phyloP scores from a whole-genome alignment of 2,329 filamentous ascomycete genomes.

The Diaporthe ilicicola region DNA sequence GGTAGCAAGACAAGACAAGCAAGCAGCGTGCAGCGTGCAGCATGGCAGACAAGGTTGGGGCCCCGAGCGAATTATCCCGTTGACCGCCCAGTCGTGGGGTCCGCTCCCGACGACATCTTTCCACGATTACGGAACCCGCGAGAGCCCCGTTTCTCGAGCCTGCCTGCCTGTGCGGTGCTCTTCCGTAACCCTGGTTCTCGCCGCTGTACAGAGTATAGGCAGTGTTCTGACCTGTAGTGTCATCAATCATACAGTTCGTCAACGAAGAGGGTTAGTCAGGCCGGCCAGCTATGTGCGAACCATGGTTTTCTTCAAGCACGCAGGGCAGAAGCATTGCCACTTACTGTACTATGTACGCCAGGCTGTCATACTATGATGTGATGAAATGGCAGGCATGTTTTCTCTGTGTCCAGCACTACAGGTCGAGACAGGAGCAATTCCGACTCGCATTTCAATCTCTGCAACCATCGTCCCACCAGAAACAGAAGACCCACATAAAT shows the following conservation, averaged over 20 bases:
- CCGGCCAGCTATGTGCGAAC: not conserved
- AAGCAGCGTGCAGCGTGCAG: not conserved
- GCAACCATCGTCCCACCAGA: conserved; percentile 25
- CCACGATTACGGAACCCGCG: too few species aligned
- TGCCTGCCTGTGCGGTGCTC: too few species aligned
- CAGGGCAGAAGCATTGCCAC: not conserved
- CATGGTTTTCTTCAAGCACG: not conserved
- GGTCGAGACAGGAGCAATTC: not conserved
- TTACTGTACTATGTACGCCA: not conserved
- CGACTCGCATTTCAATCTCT: conserved; percentile 19
- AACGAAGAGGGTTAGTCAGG: not conserved
- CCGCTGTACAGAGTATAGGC: not conserved
- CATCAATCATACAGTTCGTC: too few species aligned
- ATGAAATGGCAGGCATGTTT: too few species aligned
- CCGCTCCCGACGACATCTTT: not conserved
- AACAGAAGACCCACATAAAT: not conserved
- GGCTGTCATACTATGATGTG: not conserved
- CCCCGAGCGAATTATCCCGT: not conserved
- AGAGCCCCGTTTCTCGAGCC: too few species aligned
- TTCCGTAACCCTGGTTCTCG: not conserved
- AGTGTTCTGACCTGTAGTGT: too few species aligned
- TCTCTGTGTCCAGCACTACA: too few species aligned
- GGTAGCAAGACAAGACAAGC: conserved; percentile 9
- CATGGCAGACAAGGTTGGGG: conserved; percentile 15
- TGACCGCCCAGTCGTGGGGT: conserved; percentile 11